These are phyloP conservation scores for Lactifluus piperatus DNA, from an alignment of 768 basidiomycete genomes.

Conservation along the genomic window DNA sequence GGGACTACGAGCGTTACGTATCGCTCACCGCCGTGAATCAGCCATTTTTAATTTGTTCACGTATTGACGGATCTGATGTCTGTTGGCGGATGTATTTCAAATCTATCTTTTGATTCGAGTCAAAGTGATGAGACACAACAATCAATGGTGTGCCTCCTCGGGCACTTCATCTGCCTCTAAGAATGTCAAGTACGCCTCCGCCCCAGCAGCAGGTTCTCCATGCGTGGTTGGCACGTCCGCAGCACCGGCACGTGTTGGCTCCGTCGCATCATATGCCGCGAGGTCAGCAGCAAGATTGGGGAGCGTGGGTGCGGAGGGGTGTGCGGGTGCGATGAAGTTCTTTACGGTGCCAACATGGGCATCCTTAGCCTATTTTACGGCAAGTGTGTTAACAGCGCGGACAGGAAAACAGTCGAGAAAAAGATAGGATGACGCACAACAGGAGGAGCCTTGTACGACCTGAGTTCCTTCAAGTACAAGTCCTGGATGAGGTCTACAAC, in stretches of 20 bases:
- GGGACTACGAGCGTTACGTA: not conserved
- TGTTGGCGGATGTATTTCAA: not conserved
- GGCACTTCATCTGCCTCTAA: constrained; percentile 37
- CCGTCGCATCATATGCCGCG: constrained; percentile 71
- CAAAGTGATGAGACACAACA: not conserved
- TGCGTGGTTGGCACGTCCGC: not conserved
- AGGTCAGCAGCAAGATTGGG: constrained; percentile 90
- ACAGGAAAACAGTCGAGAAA: not conserved
- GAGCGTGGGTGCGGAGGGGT: constrained; percentile 67
- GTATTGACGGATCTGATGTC: not conserved
- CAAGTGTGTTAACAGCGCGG: not conserved
- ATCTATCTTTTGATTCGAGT: not conserved
- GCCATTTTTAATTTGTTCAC: not conserved
- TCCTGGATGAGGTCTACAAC: constrained; percentile 83
- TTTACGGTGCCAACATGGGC: constrained; percentile 87
- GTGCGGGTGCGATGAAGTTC: constrained; percentile 61
- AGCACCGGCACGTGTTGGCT: constrained; percentile 38
- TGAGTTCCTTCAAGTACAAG: constrained; percentile 83
- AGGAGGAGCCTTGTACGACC: constrained; percentile 74
- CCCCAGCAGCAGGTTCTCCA: constrained; percentile 25
- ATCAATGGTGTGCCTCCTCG: constrained; percentile 31
- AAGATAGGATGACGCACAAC: constrained; percentile 41
- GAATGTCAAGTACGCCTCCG: constrained; percentile 36
- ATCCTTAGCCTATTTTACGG: constrained; percentile 61
- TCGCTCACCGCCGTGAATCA: not conserved